Conservation (phyloP, 805 yeast genomes). For the Lachancea dasiensis region DNA sequence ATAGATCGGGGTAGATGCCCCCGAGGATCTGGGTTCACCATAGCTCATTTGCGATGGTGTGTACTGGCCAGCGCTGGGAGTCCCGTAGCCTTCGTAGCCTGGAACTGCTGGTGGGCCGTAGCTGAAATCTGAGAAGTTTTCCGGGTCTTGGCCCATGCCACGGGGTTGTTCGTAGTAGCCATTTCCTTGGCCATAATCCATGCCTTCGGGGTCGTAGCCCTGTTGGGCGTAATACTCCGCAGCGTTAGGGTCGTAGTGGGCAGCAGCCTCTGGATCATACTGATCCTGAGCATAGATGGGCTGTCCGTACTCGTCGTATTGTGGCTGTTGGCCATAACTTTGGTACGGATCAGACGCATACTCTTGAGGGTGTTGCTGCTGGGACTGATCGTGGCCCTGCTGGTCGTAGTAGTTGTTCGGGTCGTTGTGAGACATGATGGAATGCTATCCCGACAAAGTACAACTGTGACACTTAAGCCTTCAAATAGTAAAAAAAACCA, state of each 20-base stretch:
- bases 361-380: constrained; percentile 28
- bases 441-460: not conserved
- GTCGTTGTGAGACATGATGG: constrained; percentile 25
- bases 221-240: constrained; percentile 38
- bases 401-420: constrained; percentile 16
- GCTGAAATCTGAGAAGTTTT: constrained; percentile 62
- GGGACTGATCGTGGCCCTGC: constrained; percentile 28
- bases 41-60: constrained; percentile 86
- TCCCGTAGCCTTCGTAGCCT: constrained; percentile 50
- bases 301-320: constrained; percentile 37
- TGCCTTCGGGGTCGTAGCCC: constrained; percentile 41
- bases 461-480: not conserved
- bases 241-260: constrained; percentile 32
- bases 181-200: constrained; percentile 34
- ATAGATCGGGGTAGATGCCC: constrained; percentile 91
- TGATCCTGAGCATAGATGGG: constrained; percentile 36
- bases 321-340: constrained; percentile 20
- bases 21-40: constrained; percentile 78
- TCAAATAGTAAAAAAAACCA: no score
- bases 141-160: constrained; percentile 44
- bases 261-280: constrained; percentile 33
- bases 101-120: constrained; percentile 53
- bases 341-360: constrained; percentile 14
- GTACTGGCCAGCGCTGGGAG: constrained; percentile 65
- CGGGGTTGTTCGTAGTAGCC: constrained; percentile 52